Base-by-base conservation (phyloP, 306 rosid species). In the Gastrolobium villosum region DNA sequence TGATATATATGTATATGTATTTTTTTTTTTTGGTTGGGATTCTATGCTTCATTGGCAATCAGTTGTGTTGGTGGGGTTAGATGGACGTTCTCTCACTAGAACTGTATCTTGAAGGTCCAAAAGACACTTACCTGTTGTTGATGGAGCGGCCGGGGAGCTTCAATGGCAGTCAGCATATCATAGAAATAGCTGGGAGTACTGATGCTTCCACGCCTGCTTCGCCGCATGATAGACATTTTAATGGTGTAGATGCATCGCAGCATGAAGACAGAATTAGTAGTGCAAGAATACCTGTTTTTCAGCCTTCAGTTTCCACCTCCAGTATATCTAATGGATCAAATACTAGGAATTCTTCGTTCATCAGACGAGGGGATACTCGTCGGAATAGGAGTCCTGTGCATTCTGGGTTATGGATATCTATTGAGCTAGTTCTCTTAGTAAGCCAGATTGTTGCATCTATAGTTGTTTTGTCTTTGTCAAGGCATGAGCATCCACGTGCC, bases 351-450 rank as follows among this genome's bases (percentile, higher is more conserved):
- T 76, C 92, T 61, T 87, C 97, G 0, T 78, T 73, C 4, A 50
- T 74, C 15, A 88, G 99, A 59, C 87, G 96, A 65, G 97, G 90
- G 77, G 98, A 95, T 6, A 61, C 84, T 4, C 97, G 92, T 36
- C 92, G 93, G 35, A 92, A 81, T 56, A 86, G 97, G 81, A 93
- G 97, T 84, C 98, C 99, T 3, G 84, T 91, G 83, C 94, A 95
- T 85, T 95, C 99, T 10, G 96, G 92, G 52, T 52, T 95, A 65
- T 95, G 99, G 98, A 91, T 95, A 83, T 95, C 97, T 46, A 77
- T 95, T 82, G 97, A 95, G 79, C 88, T 95, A 64, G 88, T 81
- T 61, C 96, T 95, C 79, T 87, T 93, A 26, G 14, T 91, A 43
- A 81, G 99, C 86, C 99, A 95, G 82, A 95, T 95, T 68, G 82